Evolutionary conservation across 148 eudicot genomes (phyloP).

Genomic region (Camellia granthamiana): DNA sequence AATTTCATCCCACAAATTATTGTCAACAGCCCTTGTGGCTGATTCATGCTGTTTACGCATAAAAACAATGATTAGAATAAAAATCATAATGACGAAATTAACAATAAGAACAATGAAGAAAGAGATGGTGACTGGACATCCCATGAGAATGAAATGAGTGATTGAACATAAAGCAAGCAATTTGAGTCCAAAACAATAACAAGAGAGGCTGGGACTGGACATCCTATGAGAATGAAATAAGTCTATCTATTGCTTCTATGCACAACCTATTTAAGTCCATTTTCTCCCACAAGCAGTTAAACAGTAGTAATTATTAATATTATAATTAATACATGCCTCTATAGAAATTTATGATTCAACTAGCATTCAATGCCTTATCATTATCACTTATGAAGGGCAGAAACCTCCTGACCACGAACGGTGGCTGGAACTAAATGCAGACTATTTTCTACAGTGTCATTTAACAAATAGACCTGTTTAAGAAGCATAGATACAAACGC

Average conservation of each 20-base stretch:
- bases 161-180: background rate
- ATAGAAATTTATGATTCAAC: background rate
- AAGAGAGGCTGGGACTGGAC: background rate
- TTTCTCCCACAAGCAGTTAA: conserved; percentile 4
- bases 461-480: background rate
- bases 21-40: conserved; percentile 77
- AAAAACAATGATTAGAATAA: background rate
- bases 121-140: background rate
- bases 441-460: background rate
- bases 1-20: conserved; percentile 92
- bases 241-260: background rate
- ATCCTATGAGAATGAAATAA: background rate
- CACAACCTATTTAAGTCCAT: background rate
- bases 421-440: no score
- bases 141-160: background rate
- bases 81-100: background rate
- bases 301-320: background rate
- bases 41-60: conserved; percentile 71
- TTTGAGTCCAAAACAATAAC: background rate
- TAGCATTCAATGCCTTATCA: background rate
- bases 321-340: background rate
- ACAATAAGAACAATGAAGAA: background rate
- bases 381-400: background rate
- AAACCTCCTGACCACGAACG: no score
- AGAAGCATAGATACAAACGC: no score